A percentile compares a stretch with the other conserved stretches of the same genome.
Conservation (phyloP, 805 yeast genomes). For the Ogataea sp. region DNA sequence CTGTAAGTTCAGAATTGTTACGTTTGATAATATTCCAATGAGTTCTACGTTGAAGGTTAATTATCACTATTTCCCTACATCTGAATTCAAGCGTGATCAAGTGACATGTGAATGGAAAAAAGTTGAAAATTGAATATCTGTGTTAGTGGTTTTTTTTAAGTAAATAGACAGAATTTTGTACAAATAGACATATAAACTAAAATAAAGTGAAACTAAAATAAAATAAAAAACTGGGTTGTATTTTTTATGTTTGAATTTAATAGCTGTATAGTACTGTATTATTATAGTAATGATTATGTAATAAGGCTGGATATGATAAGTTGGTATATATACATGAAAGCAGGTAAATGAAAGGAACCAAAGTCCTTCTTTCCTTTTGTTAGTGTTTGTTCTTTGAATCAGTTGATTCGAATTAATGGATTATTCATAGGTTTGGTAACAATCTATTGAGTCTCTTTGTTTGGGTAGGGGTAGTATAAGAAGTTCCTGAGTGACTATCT, state of each 20-base stretch:
- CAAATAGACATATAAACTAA: no score
- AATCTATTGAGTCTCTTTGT: constrained; percentile 50
- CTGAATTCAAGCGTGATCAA: constrained; percentile 44
- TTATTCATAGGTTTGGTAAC: constrained; percentile 28
- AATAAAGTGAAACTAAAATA: no score
- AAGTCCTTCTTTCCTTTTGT: no score
- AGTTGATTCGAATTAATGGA: no score
- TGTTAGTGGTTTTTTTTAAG: no score
- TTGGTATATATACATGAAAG: constrained; percentile 13
- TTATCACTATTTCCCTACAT: constrained; percentile 81
- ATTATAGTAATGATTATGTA: no score
- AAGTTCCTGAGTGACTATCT: constrained; percentile 52
- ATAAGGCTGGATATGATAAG: constrained; percentile 13
- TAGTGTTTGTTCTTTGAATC: no score
- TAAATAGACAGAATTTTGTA: no score
- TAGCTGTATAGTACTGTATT: no score
- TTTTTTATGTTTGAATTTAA: no score
- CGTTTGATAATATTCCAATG: constrained; percentile 80
- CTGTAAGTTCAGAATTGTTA: constrained; percentile 70
- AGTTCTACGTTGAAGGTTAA: constrained; percentile 83
- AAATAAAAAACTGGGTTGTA: no score
- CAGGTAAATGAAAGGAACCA: not conserved
- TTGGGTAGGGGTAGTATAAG: constrained; percentile 45
- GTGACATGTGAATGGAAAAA: constrained; percentile 46
- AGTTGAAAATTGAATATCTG: no score